Percentiles rank a stretch among this genome's conserved stretches.
These are phyloP conservation scores for Quercus dentata DNA, from an alignment of 306 rosid genomes.

Conservation along the genomic window DNA sequence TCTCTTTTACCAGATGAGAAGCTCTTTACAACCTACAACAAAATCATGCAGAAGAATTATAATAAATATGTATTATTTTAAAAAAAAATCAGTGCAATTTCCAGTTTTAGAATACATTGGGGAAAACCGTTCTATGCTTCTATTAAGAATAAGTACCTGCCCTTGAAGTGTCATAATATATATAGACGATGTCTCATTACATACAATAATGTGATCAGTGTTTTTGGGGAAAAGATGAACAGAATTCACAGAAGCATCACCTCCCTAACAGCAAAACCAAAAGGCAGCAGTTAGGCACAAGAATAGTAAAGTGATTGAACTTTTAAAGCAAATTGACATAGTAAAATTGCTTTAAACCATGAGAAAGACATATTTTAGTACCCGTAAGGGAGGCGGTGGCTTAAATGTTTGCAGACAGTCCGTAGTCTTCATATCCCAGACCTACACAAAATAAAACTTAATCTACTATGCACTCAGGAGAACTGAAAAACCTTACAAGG, in stretches of 20 bases:
- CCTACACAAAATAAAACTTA: slow-evolving; percentile 41
- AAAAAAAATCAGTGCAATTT: not conserved
- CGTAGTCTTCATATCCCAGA: slow-evolving; percentile 87
- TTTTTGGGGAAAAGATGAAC: slow-evolving; percentile 91
- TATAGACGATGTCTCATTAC: slow-evolving; percentile 93
- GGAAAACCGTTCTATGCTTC: not conserved
- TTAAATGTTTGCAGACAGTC: slow-evolving; percentile 94
- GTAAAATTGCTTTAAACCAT: slow-evolving; percentile 6
- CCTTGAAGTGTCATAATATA: slow-evolving; percentile 99
- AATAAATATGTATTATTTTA: not conserved
- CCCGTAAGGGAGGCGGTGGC: slow-evolving; percentile 99
- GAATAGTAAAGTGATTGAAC: slow-evolving; percentile 1
- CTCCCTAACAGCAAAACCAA: slow-evolving; percentile 59
- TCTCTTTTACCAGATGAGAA: slow-evolving; percentile 99
- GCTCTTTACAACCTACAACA: slow-evolving; percentile 86
- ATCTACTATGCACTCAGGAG: not conserved
- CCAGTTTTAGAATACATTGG: not conserved
- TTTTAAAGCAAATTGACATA: slow-evolving; percentile 3
- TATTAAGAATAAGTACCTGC: slow-evolving; percentile 55
- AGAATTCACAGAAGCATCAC: slow-evolving; percentile 97
- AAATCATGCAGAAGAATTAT: slow-evolving; percentile 1
- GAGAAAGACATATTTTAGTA: slow-evolving; percentile 7
- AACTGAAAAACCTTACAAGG: not conserved
- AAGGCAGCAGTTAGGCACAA: slow-evolving; percentile 27
- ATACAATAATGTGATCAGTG: slow-evolving; percentile 81